These are phyloP conservation scores for Nannizziopsis arthrosporioides DNA, from an alignment of 2,329 filamentous ascomycete genomes.

Conservation along the genomic window DNA sequence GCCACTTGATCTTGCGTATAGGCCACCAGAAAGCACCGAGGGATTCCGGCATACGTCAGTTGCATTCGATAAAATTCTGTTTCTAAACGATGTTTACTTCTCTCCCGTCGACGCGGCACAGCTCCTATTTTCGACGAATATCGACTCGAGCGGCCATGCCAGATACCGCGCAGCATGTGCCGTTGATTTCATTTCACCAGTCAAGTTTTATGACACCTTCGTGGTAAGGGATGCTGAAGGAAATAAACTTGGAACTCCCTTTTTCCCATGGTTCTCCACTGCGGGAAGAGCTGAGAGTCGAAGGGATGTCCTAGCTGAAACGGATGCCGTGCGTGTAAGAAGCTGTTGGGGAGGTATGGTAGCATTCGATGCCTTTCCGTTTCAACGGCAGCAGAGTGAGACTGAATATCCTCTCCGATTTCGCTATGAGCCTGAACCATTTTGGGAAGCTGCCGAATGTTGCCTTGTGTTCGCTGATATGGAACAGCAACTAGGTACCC, in stretches of 20 bases:
- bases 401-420: neutral
- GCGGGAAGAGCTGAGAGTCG: conserved; percentile 3
- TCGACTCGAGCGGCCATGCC: neutral
- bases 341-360: conserved; percentile 11
- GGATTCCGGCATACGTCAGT: conserved; percentile 1
- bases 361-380: conserved; percentile 5
- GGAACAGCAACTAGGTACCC: neutral
- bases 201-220: conserved; percentile 12
- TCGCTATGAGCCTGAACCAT: conserved; percentile 8
- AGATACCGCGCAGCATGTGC: conserved; percentile 11
- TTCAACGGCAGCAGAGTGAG: neutral
- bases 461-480: conserved; percentile 12
- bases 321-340: conserved; percentile 8
- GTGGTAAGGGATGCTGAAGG: conserved; percentile 11
- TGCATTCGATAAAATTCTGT: conserved; percentile 8
- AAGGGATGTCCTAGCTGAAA: conserved; percentile 7
- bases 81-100: conserved; percentile 12
- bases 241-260: conserved; percentile 4
- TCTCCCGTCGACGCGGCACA: conserved; percentile 8
- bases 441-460: conserved; percentile 12
- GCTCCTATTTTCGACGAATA: conserved; percentile 12
- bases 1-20: conserved; percentile 8
- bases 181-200: conserved; percentile 7
- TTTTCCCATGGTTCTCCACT: conserved; percentile 11
- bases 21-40: neutral